Conservation (phyloP, 225 moss, liverwort and hornwort species). For the Bryum argenteum region DNA sequence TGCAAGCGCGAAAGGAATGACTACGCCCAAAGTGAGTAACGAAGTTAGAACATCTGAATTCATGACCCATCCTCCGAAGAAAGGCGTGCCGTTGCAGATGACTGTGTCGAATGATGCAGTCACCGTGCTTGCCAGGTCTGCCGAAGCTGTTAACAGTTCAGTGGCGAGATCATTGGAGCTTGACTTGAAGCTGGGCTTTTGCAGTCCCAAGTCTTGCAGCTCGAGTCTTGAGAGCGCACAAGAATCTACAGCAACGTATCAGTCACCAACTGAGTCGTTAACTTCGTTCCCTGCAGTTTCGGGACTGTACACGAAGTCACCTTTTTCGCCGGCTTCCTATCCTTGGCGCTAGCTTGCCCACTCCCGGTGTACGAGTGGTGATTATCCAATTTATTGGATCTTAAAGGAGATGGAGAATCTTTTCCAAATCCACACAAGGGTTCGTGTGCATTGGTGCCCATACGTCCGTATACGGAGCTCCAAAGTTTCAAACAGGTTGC, state of each 20-base stretch:
- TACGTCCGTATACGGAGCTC: not conserved
- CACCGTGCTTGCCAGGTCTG: not conserved
- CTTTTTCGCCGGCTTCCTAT: constrained; percentile 35
- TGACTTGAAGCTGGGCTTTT: constrained; percentile 63
- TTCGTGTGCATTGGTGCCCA: not conserved
- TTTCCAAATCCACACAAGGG: not conserved
- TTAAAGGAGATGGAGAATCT: constrained; percentile 2
- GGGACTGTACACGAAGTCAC: constrained; percentile 15
- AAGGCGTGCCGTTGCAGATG: constrained; percentile 51
- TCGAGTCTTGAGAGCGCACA: constrained; percentile 50
- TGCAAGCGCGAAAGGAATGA: not conserved
- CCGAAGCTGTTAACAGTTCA: constrained; percentile 4
- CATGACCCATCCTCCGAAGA: constrained; percentile 63
- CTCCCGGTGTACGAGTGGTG: not conserved
- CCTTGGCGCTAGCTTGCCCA: constrained; percentile 35
- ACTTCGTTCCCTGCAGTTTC: constrained; percentile 30
- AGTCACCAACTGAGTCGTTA: constrained; percentile 29
- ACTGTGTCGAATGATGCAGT: not conserved
- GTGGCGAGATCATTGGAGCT: constrained; percentile 47
- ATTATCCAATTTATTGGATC: not conserved
- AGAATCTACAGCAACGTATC: constrained; percentile 45
- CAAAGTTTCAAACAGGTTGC: not conserved
- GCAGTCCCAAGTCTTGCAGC: constrained; percentile 50
- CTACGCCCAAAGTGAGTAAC: constrained; percentile 30
- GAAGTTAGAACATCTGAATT: constrained; percentile 58